Base-by-base conservation (phyloP, 2,329 filamentous ascomycete genomes). In the Pleomassaria siparia region DNA sequence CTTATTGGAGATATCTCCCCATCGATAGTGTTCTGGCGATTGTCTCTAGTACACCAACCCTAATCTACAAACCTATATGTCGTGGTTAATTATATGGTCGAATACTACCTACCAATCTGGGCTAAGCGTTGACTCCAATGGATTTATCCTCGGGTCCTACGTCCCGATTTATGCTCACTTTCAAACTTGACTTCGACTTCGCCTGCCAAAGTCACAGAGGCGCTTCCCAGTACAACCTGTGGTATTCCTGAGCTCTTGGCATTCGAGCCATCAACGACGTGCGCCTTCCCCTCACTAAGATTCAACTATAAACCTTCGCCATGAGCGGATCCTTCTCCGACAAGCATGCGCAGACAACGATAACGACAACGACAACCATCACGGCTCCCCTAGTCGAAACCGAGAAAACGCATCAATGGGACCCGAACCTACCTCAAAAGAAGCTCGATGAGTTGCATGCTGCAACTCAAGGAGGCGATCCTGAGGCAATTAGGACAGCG, bases 371-470 rank as follows among this genome's bases (percentile, higher is more conserved):
- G 11, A 25, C 22, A 7, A 30, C 24, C 8, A 12, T 24, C 20
- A 37, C 20, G 10, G 12, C 39, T 12, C 43, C 26, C 11, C 25
- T 48, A 9, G 18, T 3, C 16, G 36, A 51, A 12, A 51, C 50
- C 3, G 49, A 54, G 13, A 55, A 54, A 30, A 43, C 56, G 11
- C 58, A 59, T 41, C 51, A 52, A 50, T 59, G 56, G 56, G 58
- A 61, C 40, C 58, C 58, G 4, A 61, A 61, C 30, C 43, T 61
- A 16, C 46, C 46, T 8, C 56, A 61, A 40, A 47, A 56, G 3
- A 57, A 59, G 42, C 37, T 59, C 25, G 56, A 61, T 44, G 51
- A 50, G 36, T 35, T 61, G 2, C 44, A 46, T 15, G 52, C 47
- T 9, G 58, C 56, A 8, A 54, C 55, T 22, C 50, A 46, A 28